Percentiles rank a stretch among this genome's conserved stretches.
Evolutionary conservation across 75 land plant genomes (phyloP).

Genomic region (Selaginella tamariscina): DNA sequence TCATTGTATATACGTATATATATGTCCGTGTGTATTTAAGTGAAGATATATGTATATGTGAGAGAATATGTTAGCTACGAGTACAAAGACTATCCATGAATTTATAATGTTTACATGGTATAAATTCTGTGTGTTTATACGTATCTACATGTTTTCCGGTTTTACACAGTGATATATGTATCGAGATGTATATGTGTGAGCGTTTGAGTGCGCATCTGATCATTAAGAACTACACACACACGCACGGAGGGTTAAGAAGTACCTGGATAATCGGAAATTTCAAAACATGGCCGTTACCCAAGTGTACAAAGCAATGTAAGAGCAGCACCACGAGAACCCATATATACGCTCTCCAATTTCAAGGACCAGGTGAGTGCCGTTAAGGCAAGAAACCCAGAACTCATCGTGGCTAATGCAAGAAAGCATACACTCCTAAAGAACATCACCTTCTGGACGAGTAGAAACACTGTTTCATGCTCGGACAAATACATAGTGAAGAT

Average conservation of each 20-base stretch:
- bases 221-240: neutral
- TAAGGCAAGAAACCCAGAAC: slow-evolving; percentile 22
- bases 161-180: neutral
- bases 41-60: no score
- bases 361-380: slow-evolving; percentile 12
- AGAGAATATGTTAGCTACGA: no score
- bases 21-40: no score
- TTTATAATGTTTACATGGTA: neutral
- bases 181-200: no score
- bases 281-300: slow-evolving; percentile 39
- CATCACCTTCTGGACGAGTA: slow-evolving; percentile 12
- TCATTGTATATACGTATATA: no score
- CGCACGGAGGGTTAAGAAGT: neutral
- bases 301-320: slow-evolving; percentile 38
- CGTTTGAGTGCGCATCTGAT: neutral
- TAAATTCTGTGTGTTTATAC: slow-evolving; percentile 1
- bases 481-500: slow-evolving; percentile 7
- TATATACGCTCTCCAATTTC: neutral
- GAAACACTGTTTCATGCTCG: slow-evolving; percentile 9
- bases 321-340: slow-evolving; percentile 36
- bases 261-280: slow-evolving; percentile 82
- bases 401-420: slow-evolving; percentile 2
- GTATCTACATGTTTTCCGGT: neutral
- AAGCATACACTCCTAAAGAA: slow-evolving; percentile 9
- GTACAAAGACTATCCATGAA: neutral